These are phyloP conservation scores for Balakata baccata DNA, from an alignment of 345 rosid genomes.

Conservation along the genomic window DNA sequence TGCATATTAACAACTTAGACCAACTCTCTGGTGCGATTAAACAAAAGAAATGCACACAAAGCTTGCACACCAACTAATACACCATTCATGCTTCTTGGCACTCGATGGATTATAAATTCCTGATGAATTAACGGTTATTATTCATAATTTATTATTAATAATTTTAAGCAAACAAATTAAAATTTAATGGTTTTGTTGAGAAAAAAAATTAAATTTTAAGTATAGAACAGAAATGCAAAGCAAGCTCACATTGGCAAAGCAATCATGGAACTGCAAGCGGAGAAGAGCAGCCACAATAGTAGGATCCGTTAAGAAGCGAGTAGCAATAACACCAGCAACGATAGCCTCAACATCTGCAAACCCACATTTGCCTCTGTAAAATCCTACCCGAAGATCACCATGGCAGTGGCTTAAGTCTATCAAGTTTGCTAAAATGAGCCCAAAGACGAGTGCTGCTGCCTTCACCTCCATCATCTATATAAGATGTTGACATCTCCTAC, in stretches of 20 bases:
- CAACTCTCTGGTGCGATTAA: conserved; percentile 2
- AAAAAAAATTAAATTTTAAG: neutral
- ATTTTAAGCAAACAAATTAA: neutral
- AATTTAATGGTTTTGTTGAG: neutral
- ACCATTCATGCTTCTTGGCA: conserved; percentile 4
- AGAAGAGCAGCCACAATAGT: conserved; percentile 36
- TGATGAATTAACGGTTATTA: no score
- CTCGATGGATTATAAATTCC: neutral
- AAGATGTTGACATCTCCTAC: neutral
- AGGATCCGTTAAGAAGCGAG: conserved; percentile 23
- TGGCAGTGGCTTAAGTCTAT: neutral
- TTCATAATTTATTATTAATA: neutral
- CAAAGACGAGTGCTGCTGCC: conserved; percentile 8
- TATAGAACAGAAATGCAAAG: neutral
- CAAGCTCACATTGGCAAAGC: conserved; percentile 36
- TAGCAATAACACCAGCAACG: conserved; percentile 31
- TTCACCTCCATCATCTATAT: conserved; percentile 21
- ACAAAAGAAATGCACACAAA: conserved; percentile 13
- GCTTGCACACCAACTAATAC: conserved; percentile 22
- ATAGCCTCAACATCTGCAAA: conserved; percentile 36
- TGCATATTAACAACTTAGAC: conserved; percentile 4
- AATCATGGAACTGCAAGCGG: conserved; percentile 46
- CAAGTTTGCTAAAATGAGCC: conserved; percentile 12
- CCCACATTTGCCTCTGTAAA: conserved; percentile 42
- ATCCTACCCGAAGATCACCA: conserved; percentile 29